Evolutionary conservation across 768 basidiomycete species (phyloP), one percentile per base, ranked within the genome.

Genomic region (Suillus decipiens): DNA sequence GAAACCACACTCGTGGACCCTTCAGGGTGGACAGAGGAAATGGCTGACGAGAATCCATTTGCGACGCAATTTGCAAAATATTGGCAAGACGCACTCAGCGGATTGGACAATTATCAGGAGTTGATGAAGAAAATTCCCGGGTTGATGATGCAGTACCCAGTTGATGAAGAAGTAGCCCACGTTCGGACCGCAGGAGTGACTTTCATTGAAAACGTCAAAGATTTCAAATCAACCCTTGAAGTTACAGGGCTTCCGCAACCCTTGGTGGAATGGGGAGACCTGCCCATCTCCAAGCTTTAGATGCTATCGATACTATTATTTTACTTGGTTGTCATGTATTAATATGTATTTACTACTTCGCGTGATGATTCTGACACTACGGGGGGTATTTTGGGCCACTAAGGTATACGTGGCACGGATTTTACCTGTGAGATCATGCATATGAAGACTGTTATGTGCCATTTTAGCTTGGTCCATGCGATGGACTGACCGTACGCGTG

Each of bases 251-350:
- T 82, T 64, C 84, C 90, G n/a, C 80, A 80, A 43, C 87, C 93
- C 2, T 77, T 94, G 66, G 88, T 87, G 1, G 76, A 86, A 58
- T 93, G 90, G 90, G 85, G 84, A 39, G 92, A 93, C 76, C 77
- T 91, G 60, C 89, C 89, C 22, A 72, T 76, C 7, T 73, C 89
- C 2, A 87, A 81, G 65, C 81, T 85, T 51, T 89, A 75, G 80
- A 34, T 10, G n/a, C 43, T 59, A 15, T 57, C 7, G 22, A 60
- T 28, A 5, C 36, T 50, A 28, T 22, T 19, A 15, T 28, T 53
- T 22, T 47, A 33, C 22, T 41, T 45, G 14, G 42, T 54, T 50
- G 43, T 28, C 42, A 61, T 47, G 54, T 36, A 36, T 2, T 22
- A 31, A 37, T 60, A 9, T 61, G 39, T 22, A 12, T 22, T 15